Conservation (phyloP, 805 yeast genomes). For the Teunomyces cretensis region DNA sequence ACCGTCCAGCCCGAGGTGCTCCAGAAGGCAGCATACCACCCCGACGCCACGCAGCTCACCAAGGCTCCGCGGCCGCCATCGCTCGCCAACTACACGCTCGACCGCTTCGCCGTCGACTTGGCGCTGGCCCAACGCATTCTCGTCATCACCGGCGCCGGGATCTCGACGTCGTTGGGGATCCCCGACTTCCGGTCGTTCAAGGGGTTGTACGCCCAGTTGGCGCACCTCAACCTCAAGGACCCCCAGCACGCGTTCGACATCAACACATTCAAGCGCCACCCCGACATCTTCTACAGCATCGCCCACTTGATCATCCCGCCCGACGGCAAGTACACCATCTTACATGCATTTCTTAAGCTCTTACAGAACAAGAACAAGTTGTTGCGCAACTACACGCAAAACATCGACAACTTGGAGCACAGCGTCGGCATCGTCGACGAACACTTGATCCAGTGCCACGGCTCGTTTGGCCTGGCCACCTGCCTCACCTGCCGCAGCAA, state of each 20-base stretch:
- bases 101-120: conserved; percentile 15
- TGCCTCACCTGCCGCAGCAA: conserved; percentile 75
- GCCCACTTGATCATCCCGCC: conserved; percentile 82
- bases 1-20: background rate
- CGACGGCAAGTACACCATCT: conserved; percentile 31
- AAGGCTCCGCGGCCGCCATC: background rate
- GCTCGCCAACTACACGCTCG: conserved; percentile 10
- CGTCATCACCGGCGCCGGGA: conserved; percentile 91
- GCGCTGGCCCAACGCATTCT: conserved; percentile 46
- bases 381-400: conserved; percentile 44
- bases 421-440: conserved; percentile 54
- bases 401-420: conserved; percentile 45
- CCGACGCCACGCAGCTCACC: background rate
- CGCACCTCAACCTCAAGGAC: conserved; percentile 68
- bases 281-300: conserved; percentile 78
- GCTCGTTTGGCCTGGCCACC: conserved; percentile 67
- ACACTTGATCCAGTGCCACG: conserved; percentile 76
- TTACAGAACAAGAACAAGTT: conserved; percentile 38
- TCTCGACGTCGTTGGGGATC: conserved; percentile 84
- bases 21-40: background rate
- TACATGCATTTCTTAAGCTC: conserved; percentile 38
- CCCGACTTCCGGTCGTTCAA: conserved; percentile 91
- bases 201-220: conserved; percentile 75
- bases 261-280: conserved; percentile 69
- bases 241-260: conserved; percentile 90